Base-by-base conservation (phyloP, 495 filamentous ascomycete genomes). In the Daldinia vernicosa region DNA sequence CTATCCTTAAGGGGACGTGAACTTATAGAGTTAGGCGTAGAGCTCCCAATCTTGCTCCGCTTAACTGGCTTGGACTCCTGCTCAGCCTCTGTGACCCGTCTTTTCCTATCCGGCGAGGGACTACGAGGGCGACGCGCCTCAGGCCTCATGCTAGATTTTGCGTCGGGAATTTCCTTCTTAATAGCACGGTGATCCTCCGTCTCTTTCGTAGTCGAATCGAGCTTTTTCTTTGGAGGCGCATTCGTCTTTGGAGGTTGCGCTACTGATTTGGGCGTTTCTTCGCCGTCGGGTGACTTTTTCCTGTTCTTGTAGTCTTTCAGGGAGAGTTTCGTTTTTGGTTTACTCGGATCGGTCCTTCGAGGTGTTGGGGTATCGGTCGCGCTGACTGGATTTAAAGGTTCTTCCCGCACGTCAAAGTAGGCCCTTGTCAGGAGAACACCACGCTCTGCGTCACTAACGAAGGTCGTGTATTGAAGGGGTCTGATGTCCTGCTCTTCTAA, bases 301-400 rank as follows among this genome's bases (percentile, higher is more conserved):
- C 77, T 81, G 50, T 79, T 84, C 66, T 80, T 79, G 32, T 83
- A 84, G 71, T 84, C 83, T 69, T 80, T 80, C 58, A 84, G 71
- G 28, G 82, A 81, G 37, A 85, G 52, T 70, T 83, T 84, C 54
- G 73, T 79, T 51, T 75, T 74, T 9, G 76, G 72, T 75, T 83
- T 85, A 52, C 80, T 84, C 17, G 75, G 74, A 64, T 83, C 83
- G 64, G 27, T 52, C 32, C 74, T 74, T 53, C 70, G 66, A 9
- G 71, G 67, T 9, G 70, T 64, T 7, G 61, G 67, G 14, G 72
- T 74, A 19, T 53, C 64, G 8, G 56, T 63, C 64, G 76, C 74
- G 75, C 74, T 75, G 61, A 37, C 47, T 61, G 69, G 19, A 22
- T 71, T 51, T 7, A 40, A 54, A 30, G 74, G 70, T n/a, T 84